These are phyloP conservation scores for Phaeosphaeria sp. DNA, from an alignment of 2,329 filamentous ascomycete genomes.

Conservation along the genomic window DNA sequence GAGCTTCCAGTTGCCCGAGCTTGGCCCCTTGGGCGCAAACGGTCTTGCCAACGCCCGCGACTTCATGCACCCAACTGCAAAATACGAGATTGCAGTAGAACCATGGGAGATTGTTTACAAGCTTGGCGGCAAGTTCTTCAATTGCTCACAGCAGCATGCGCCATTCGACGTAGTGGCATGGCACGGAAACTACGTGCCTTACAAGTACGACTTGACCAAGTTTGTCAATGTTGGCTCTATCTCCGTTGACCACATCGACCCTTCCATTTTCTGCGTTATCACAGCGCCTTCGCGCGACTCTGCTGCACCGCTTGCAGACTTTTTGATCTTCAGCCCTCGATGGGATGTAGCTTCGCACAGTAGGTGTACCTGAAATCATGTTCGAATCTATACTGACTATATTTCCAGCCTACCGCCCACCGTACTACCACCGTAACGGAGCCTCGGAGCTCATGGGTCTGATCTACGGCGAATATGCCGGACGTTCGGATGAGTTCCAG, in stretches of 20 bases:
- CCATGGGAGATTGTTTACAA: conserved; percentile 56
- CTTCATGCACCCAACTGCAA: conserved; percentile 75
- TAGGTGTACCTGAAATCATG: conserved; percentile 3
- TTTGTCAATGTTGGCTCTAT: conserved; percentile 78
- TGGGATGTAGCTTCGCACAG: conserved; percentile 67
- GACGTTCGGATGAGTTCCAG: conserved; percentile 60
- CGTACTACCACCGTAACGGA: conserved; percentile 69
- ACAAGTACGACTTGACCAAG: conserved; percentile 80
- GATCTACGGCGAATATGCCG: conserved; percentile 64
- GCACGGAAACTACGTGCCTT: conserved; percentile 78
- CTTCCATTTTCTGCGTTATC: conserved; percentile 75
- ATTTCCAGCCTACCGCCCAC: conserved; percentile 45
- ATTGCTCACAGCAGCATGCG: conserved; percentile 69
- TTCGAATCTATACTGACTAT: neutral
- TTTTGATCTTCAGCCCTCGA: conserved; percentile 69
- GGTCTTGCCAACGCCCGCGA: conserved; percentile 59
- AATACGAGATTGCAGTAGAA: conserved; percentile 61
- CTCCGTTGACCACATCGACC: conserved; percentile 79
- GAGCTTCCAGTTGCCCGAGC: conserved; percentile 47
- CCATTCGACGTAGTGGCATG: conserved; percentile 82
- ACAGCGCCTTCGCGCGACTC: conserved; percentile 63
- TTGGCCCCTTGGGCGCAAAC: conserved; percentile 49
- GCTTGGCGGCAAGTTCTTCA: conserved; percentile 70
- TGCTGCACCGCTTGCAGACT: conserved; percentile 70
- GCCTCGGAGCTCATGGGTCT: conserved; percentile 73